Base-by-base conservation (phyloP, 108 stramenopile genomes). In the Aurantiochytrium sp. region DNA sequence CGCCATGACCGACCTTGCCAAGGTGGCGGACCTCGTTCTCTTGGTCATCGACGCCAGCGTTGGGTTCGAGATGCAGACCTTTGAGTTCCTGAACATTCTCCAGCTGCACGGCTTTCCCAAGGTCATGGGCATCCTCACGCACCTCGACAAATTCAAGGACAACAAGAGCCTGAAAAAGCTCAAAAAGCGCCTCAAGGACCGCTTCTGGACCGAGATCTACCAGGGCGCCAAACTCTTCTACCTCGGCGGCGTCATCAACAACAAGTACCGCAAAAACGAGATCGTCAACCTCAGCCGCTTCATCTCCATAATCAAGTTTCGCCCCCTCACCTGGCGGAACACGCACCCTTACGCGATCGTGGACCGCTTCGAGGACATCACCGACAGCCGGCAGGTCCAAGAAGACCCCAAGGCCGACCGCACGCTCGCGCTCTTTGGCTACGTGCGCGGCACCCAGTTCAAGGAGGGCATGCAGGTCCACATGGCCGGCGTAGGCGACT, bases 1-100 rank as follows among this genome's bases (percentile, higher is more conserved):
- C 52, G 96, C 96, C 39, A 98, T 98, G 98, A 90, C 98, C 37
- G 99, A 99, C 93, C 94, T 96, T 87, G 97, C 97, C 88, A 99
- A 99, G 90, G 94, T 98, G 15, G 97, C 98, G 15, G 99, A 99
- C 89, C 91, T 99, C 4, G 97, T 98, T 8, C 89, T 99, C 37
- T 89, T 99, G 15, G 95, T 96, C 48, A 96, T 99, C 34, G 99
- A 99, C 92, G 98, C 97, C 54, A 97, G 96, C 88, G 98, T 96
- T 89, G 99, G 99, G 1, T 98, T 99, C 88, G 99, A 99, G 92
- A 98, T 99, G 98, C 97, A 98, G 55, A 97, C 97, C 27, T 99
- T 99, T 85, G 99, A 99, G 91, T 98, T 97, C 88, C 92, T 99
- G 19, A 98, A 98, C 91, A 94, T 98, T 52, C 91, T 99, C 73